Base-by-base conservation (phyloP, 345 rosid species). In the Excoecaria cochinchinensis region DNA sequence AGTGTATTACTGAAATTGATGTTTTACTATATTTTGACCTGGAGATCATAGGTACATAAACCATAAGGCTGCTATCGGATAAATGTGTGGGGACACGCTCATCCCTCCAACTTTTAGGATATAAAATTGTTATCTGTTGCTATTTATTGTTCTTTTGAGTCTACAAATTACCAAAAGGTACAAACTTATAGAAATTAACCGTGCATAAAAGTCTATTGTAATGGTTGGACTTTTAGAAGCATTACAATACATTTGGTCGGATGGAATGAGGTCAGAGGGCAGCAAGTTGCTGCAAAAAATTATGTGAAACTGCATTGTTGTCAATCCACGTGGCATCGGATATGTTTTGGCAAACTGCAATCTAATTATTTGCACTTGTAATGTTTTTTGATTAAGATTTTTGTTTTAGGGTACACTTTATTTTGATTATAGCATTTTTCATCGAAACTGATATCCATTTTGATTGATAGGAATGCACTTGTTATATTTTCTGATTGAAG, bases 381-480 rank as follows among this genome's bases (percentile, higher is more conserved):
- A 62, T 31, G 0, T 48, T 57, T 31, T 19, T 9, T 47, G 58
- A 53, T 50, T 62, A 39, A 48, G 21, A 21, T 46, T 13, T 47
- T 47, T 22, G 12, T 8, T 55, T 15, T 53, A 21, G 21, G 58
- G 4, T 3, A 70, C 51, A 19, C 57, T 50, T 70, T 52, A 44
- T 70, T 46, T 25, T 64, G 24, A 64, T 38, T 13, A 38, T 63
- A 6, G 64, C 12, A 16, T 75, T 74, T 53, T 66, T 8, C 4
- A 16, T 67, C 46, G 44, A 56, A 58, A 69, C 42, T 50, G 9
- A 36, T 48, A n/a, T 48, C 48, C 38, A 51, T 47, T 72, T 39
- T 75, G 21, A 51, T 77, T 76, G 25, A 47, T 95, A 93, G 97
- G 91, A 93, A 93, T 44, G 66, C 77, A 57, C 46, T 2, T 31